phyloP scores from a whole-genome alignment of 768 basidiomycete genomes.

The Cyclocybe aegerita region DNA sequence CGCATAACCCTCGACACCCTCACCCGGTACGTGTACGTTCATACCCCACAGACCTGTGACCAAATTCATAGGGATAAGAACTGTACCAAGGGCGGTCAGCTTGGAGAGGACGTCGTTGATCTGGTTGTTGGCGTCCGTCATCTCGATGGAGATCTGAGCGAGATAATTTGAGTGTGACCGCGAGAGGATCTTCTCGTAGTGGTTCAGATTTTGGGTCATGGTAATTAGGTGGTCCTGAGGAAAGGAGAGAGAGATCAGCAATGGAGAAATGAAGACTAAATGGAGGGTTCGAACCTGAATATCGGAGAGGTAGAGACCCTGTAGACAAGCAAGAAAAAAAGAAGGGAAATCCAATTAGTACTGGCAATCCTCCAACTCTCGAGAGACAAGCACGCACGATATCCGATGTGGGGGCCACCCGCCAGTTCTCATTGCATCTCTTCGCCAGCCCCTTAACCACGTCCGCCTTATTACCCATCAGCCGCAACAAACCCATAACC shows the following conservation, averaged over 20 bases:
- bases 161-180: constrained; percentile 99
- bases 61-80: constrained; percentile 96
- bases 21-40: constrained; percentile 97
- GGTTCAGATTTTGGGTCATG: constrained; percentile 99
- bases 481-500: constrained; percentile 93
- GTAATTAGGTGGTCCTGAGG: constrained; percentile 91
- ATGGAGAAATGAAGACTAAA: not conserved
- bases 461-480: constrained; percentile 99
- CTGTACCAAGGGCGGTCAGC: constrained; percentile 95
- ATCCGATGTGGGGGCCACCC: constrained; percentile 95
- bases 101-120: constrained; percentile 99
- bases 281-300: constrained; percentile 63
- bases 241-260: not conserved
- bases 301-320: constrained; percentile 95
- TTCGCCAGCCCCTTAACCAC: constrained; percentile 99
- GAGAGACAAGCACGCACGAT: constrained; percentile 55
- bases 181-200: constrained; percentile 99
- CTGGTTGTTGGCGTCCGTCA: constrained; percentile 99
- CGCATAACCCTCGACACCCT: constrained; percentile 58
- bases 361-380: not conserved
- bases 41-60: constrained; percentile 98
- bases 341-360: not conserved
- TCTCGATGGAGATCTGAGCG: constrained; percentile 99
- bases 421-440: constrained; percentile 98
- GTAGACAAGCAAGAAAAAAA: constrained; percentile 1